Conservation (phyloP, 2,329 filamentous ascomycete genomes). For the Chaetomiaceae sp. region DNA sequence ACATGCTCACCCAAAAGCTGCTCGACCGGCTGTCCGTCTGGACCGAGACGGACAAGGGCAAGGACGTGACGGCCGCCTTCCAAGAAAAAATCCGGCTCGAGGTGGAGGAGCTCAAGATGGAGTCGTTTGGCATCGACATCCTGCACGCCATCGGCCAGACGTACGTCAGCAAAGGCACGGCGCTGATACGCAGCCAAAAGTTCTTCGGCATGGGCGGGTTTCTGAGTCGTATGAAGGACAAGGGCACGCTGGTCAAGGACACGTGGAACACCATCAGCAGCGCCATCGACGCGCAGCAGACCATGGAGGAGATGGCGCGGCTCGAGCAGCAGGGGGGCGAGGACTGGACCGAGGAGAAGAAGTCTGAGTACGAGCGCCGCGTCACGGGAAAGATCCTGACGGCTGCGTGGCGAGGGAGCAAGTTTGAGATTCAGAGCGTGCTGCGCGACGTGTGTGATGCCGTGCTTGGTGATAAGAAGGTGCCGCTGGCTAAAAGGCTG, state of each 20-base stretch:
- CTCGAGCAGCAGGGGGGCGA: slow-evolving; percentile 92
- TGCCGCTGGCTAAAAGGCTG: slow-evolving; percentile 76
- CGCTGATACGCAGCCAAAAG: slow-evolving; percentile 90
- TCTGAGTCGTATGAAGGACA: slow-evolving; percentile 90
- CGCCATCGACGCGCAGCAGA: slow-evolving; percentile 94
- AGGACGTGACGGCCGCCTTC: slow-evolving; percentile 82
- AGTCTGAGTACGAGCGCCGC: slow-evolving; percentile 88
- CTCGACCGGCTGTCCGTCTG: slow-evolving; percentile 86
- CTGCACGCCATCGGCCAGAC: slow-evolving; percentile 90
- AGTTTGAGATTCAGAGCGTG: slow-evolving; percentile 97
- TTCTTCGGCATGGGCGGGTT: slow-evolving; percentile 95
- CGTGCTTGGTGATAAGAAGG: slow-evolving; percentile 73
- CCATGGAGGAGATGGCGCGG: slow-evolving; percentile 98
- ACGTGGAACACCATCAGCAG: slow-evolving; percentile 97
- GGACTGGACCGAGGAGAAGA: slow-evolving; percentile 97
- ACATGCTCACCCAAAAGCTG: slow-evolving; percentile 78
- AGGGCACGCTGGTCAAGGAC: slow-evolving; percentile 94
- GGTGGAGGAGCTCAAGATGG: slow-evolving; percentile 98
- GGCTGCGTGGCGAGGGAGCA: slow-evolving; percentile 91
- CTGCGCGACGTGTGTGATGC: slow-evolving; percentile 90
- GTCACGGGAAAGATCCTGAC: slow-evolving; percentile 98
- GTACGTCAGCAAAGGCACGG: slow-evolving; percentile 82
- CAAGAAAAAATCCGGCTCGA: slow-evolving; percentile 91
- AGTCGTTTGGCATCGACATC: slow-evolving; percentile 95
- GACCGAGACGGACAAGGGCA: slow-evolving; percentile 92